phyloP scores from a whole-genome alignment of 345 rosid species.

The Cardamine chenopodiifolia region DNA sequence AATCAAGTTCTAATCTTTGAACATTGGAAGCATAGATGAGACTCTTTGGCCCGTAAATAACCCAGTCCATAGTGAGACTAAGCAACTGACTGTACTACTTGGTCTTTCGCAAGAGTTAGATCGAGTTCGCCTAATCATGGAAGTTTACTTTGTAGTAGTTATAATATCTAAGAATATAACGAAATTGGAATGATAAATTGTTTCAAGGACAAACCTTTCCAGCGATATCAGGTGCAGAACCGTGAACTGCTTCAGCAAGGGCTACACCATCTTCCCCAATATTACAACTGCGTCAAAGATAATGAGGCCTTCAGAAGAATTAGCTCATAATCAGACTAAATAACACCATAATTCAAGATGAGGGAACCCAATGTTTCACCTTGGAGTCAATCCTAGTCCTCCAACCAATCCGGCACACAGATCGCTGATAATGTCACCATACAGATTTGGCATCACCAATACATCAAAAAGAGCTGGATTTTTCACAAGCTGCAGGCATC shows the following conservation, averaged over 20 bases:
- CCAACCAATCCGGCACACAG: slow-evolving; percentile 96
- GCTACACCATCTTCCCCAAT: slow-evolving; percentile 98
- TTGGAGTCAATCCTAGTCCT: slow-evolving; percentile 97
- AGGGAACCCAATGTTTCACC: slow-evolving; percentile 46
- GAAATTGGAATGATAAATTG: background rate
- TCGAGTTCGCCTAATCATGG: background rate
- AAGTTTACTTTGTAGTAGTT: background rate
- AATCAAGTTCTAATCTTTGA: background rate
- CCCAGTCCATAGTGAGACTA: background rate
- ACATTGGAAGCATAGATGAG: background rate
- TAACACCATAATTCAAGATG: background rate
- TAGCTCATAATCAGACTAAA: background rate
- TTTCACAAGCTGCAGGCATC: slow-evolving; percentile 81
- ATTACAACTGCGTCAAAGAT: slow-evolving; percentile 66
- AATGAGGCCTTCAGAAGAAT: slow-evolving; percentile 14
- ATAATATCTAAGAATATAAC: background rate
- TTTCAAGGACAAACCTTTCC: slow-evolving; percentile 71
- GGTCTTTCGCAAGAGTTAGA: background rate
- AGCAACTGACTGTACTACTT: background rate
- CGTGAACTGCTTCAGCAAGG: slow-evolving; percentile 99
- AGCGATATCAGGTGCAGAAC: slow-evolving; percentile 99
- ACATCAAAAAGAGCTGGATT: slow-evolving; percentile 98
- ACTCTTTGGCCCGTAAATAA: background rate
- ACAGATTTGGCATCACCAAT: slow-evolving; percentile 98
- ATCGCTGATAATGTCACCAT: slow-evolving; percentile 98